Conservation (phyloP, 2,329 filamentous ascomycete species). For the Bisporella sp. region DNA sequence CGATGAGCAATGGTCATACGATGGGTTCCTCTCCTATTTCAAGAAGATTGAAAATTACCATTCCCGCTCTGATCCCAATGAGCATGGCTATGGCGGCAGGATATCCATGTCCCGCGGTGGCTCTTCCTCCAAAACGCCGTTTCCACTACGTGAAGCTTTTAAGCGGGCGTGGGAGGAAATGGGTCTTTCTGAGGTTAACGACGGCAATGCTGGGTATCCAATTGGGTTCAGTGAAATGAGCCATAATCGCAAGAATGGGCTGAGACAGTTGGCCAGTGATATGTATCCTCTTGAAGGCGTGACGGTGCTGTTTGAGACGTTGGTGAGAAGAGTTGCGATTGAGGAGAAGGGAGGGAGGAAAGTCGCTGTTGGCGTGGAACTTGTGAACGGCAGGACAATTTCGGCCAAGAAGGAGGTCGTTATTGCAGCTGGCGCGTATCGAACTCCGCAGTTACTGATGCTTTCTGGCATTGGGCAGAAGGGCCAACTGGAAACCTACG, state of each 20-base stretch:
- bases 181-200: background rate
- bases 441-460: conserved; percentile 38
- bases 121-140: background rate
- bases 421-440: conserved; percentile 36
- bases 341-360: background rate
- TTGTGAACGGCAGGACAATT: background rate
- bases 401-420: conserved; percentile 32
- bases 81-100: background rate
- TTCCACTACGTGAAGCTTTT: background rate
- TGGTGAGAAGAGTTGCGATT: background rate
- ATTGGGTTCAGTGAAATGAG: background rate
- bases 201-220: background rate
- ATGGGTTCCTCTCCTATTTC: conserved; percentile 39
- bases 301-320: background rate
- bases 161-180: background rate
- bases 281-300: conserved; percentile 1
- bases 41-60: conserved; percentile 7
- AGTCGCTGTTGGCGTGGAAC: background rate
- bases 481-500: background rate
- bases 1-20: conserved; percentile 38
- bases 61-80: too few relatives aligned
- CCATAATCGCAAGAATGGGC: background rate
- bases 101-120: background rate
- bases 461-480: conserved; percentile 33
- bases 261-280: background rate